Evolutionary conservation across 192 early-diverging fungal genomes (phyloP).

Genomic region (Phlyctochytrium planicorne): DNA sequence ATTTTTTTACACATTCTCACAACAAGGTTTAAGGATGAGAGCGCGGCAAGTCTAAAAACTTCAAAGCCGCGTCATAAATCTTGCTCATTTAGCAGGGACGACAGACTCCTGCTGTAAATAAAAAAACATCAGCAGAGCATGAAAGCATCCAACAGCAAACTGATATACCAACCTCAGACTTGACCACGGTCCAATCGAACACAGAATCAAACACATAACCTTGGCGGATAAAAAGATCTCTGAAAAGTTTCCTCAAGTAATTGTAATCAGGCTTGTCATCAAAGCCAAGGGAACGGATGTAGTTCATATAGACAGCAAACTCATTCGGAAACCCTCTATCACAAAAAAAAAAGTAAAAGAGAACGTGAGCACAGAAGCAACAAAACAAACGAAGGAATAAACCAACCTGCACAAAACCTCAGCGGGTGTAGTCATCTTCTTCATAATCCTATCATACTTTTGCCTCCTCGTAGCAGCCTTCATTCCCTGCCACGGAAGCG

Average conservation of each 20-base stretch:
- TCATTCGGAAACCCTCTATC: slow-evolving; percentile 60
- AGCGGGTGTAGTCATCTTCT: slow-evolving; percentile 68
- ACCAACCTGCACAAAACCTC: slow-evolving; percentile 52
- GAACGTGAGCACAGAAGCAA: neutral
- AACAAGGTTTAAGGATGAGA: too few species aligned
- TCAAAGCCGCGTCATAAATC: too few species aligned
- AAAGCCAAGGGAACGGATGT: slow-evolving; percentile 61
- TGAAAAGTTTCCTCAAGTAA: slow-evolving; percentile 64
- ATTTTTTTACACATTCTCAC: too few species aligned
- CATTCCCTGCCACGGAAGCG: slow-evolving; percentile 63
- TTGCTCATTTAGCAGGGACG: too few species aligned
- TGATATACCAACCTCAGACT: too few species aligned
- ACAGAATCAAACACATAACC: slow-evolving; percentile 64
- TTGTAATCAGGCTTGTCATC: slow-evolving; percentile 68
- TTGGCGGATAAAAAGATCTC: slow-evolving; percentile 61
- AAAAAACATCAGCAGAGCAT: too few species aligned
- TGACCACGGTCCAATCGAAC: slow-evolving; percentile 66
- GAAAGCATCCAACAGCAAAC: too few species aligned
- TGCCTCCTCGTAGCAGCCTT: slow-evolving; percentile 68
- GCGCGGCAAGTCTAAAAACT: too few species aligned
- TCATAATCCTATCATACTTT: slow-evolving; percentile 69
- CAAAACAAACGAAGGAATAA: neutral
- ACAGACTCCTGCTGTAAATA: too few species aligned
- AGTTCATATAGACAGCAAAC: slow-evolving; percentile 64
- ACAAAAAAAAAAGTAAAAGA: neutral